Evolutionary conservation across 2,329 filamentous ascomycete species (phyloP).

Genomic region (Metarhizium brunneum): DNA sequence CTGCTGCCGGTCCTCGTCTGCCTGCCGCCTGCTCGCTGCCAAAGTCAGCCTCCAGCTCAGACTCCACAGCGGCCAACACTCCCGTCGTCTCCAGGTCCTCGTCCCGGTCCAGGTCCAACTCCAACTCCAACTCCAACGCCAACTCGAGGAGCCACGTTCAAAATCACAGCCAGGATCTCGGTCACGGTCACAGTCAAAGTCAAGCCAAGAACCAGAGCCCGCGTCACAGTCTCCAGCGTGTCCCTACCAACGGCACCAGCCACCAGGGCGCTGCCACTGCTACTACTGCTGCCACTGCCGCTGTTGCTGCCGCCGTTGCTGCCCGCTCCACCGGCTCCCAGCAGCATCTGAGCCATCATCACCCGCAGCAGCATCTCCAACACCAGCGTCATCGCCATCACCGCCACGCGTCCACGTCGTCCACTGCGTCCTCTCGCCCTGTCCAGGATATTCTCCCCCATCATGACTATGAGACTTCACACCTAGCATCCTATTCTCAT

Average conservation of each 20-base stretch:
- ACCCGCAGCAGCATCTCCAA: constrained; percentile 17
- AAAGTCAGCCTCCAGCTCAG: constrained; percentile 9
- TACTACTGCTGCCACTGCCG: constrained; percentile 2
- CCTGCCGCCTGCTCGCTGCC: constrained; percentile 8
- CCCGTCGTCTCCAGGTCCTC: neutral
- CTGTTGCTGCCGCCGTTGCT: constrained; percentile 2
- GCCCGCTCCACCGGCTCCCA: neutral
- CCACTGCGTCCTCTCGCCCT: constrained; percentile 20
- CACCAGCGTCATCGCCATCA: constrained; percentile 24
- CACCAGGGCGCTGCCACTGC: constrained; percentile 7
- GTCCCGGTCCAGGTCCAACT: constrained; percentile 1
- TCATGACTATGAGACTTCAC: constrained; percentile 65
- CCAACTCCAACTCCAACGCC: no score
- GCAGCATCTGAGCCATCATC: constrained; percentile 20
- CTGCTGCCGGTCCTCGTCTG: constrained; percentile 4
- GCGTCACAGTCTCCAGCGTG: neutral
- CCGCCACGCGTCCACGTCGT: constrained; percentile 30
- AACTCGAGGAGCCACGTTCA: no score
- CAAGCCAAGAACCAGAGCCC: neutral
- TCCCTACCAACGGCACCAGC: constrained; percentile 3
- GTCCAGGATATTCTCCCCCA: constrained; percentile 39
- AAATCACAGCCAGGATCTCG: no score
- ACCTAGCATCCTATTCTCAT: constrained; percentile 47
- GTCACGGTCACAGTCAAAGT: constrained; percentile 6
- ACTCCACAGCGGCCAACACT: constrained; percentile 2